Evolutionary conservation across 1,284 basidiomycete genomes (phyloP), one percentile per base, ranked within the genome.

Genomic region (Pascua sp.): DNA sequence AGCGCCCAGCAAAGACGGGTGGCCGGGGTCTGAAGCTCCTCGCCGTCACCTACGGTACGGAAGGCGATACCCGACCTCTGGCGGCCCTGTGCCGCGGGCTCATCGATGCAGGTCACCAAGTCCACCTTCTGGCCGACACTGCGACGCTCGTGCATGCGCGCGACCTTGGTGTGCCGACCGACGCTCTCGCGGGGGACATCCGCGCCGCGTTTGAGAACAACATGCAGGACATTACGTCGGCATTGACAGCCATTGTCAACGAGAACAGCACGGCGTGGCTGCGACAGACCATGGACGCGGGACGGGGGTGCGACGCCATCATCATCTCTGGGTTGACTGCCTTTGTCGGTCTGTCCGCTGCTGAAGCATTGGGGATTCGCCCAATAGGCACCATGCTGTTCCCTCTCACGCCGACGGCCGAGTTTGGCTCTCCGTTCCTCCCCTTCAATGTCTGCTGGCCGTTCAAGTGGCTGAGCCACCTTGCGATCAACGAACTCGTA

Each of bases 31-130:
- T 49, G 37, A 49, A 49, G 47, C 11, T 49, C 38, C 37, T 49
- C 38, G 39, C 47, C 11, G 47, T 49, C 47, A 49, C 47, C 1
- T 49, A 40, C 16, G 47, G 47, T 2, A 49, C 47, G 1, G 47
- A 49, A 9, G 47, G 47, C 38, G 47, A 49, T 39, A 49, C 47
- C 2, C 47, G 47, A 7, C 47, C 47, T 9, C 17, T 18, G 11
- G 47, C 47, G 16, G 47, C 47, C 38, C 47, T 49, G 1, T 49
- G 47, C 38, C 47, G 47, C n/a, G 47, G 37, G 37, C 47, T 49
- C 47, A 13, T 40, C 9, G 47, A 49, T 13, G 47, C 47, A 5
- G 47, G 47, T 4, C 47, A 49, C 47, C 16, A 49, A 9, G 47
- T 49, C 16, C 47, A 18, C 11, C 47, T 49, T 10, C 37, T 49